Conservation (phyloP, 257 asterid species). For the Nicotiana undulata region DNA sequence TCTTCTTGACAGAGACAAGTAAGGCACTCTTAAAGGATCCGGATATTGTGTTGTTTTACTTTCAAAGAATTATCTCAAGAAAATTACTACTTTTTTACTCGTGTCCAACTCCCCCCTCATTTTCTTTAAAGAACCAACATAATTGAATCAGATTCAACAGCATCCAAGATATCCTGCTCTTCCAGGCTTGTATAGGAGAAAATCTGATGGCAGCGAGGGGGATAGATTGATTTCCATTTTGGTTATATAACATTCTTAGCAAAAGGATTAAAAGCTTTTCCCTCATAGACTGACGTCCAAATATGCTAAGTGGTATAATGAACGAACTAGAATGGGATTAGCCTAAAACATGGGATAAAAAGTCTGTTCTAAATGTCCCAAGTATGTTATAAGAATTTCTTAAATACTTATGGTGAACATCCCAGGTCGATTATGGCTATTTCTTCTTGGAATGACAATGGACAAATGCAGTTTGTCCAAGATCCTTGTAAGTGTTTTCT, state of each 20-base stretch:
- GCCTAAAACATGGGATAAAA: not conserved
- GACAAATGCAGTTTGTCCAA: slow-evolving; percentile 88
- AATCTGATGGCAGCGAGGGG: not conserved
- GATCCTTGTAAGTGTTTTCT: slow-evolving; percentile 73
- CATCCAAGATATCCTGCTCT: not conserved
- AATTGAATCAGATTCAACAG: not conserved
- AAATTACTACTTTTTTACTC: not conserved
- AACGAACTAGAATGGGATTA: not conserved
- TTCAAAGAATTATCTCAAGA: not conserved
- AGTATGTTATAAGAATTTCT: slow-evolving; percentile 3
- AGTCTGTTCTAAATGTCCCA: not conserved
- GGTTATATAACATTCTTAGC: not conserved
- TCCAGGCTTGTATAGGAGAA: not conserved
- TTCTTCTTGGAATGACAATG: slow-evolving; percentile 99
- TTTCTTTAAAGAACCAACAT: not conserved
- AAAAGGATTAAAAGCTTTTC: not conserved
- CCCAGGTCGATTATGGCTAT: slow-evolving; percentile 90
- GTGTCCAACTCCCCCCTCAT: not conserved
- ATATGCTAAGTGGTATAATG: not conserved
- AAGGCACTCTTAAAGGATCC: slow-evolving; percentile 20
- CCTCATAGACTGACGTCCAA: not conserved
- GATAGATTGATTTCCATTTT: not conserved
- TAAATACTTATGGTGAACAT: slow-evolving; percentile 7
- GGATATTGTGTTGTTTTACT: not conserved
- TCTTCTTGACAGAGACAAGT: slow-evolving; percentile 92